Base-by-base conservation (phyloP, 139 green algal genomes). In the Chlamydomonas sp. region DNA sequence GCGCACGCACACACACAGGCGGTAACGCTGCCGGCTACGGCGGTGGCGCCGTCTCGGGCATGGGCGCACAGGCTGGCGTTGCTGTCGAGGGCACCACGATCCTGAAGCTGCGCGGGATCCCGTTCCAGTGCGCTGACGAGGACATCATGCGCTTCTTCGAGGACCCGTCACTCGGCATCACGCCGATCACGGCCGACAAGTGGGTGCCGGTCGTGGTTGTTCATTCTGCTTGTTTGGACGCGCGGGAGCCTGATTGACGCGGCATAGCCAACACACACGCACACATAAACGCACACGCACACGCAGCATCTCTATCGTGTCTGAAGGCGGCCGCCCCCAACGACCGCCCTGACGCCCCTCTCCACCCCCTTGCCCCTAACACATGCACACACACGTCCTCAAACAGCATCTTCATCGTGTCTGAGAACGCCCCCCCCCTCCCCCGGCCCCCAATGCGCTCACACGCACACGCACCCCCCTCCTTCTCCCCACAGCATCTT, bases 61-160 rank as follows among this genome's bases (percentile, higher is more conserved):
- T 13, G 8, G 13, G n/a, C 4, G 58, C 36, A 24, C 24, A 24
- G 3, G 37, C 8, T 31, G 62, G 37, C 28, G 31, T 6, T 30
- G 34, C 10, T 57, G 65, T 28, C 29, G 8, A n/a, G 5, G 38
- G 69, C 29, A 74, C 74, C 48, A 88, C 80, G 58, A 83, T 94
- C 33, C 77, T 96, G 37, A 88, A 89, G 76, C 78, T 96, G 70
- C 78, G 90, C 3, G 90, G 90, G 1, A 76, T 96, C 69, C 90
- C 90, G 1, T 96, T 92, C 75, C 81, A 70, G 8, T 85, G 86
- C n/a, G 79, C 76, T 2, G 76, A 78, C 26, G 72, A 90, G 2
- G 89, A 95, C 62, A 87, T 96, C 65, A 76, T 83, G 5, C 50
- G 81, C 3, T 96, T 91, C 78, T 96, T 97, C 77, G 76, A 91